Conservation (phyloP, 257 asterid species). For the Fraxinus excelsior region DNA sequence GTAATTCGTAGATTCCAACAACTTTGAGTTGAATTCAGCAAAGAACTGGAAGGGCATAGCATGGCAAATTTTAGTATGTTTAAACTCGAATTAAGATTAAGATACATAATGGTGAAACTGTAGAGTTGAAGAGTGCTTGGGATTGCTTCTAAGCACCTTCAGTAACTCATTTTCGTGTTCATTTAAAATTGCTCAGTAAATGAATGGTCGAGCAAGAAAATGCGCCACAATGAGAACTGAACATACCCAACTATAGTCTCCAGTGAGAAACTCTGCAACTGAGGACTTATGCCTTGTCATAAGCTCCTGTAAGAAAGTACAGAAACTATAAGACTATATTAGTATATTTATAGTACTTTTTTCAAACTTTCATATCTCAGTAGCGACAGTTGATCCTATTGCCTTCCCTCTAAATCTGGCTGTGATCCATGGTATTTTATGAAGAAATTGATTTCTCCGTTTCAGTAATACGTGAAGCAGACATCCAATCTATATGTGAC, state of each 20-base stretch:
- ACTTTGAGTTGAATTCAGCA: constrained; percentile 76
- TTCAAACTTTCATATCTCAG: too few relatives aligned
- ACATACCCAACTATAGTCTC: constrained; percentile 72
- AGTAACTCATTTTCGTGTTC: neutral
- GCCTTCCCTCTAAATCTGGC: too few relatives aligned
- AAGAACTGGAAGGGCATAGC: constrained; percentile 55
- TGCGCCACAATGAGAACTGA: constrained; percentile 19
- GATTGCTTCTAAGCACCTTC: neutral
- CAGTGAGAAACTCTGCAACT: constrained; percentile 67
- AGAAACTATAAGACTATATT: constrained; percentile 9
- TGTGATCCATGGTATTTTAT: neutral
- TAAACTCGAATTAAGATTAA: neutral
- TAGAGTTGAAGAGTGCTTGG: neutral
- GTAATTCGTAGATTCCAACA: constrained; percentile 84
- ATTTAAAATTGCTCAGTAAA: neutral
- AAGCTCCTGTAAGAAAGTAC: constrained; percentile 66
- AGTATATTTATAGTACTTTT: too few relatives aligned
- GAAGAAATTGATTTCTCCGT: too few relatives aligned
- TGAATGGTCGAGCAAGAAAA: neutral
- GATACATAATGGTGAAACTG: neutral
- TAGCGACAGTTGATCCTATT: too few relatives aligned
- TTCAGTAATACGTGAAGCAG: too few relatives aligned
- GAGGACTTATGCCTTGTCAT: constrained; percentile 93
- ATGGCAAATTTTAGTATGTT: constrained; percentile 9
- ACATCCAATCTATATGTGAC: too few relatives aligned